Conservation (phyloP, 805 yeast species). For the Nakazawaea ernobii region DNA sequence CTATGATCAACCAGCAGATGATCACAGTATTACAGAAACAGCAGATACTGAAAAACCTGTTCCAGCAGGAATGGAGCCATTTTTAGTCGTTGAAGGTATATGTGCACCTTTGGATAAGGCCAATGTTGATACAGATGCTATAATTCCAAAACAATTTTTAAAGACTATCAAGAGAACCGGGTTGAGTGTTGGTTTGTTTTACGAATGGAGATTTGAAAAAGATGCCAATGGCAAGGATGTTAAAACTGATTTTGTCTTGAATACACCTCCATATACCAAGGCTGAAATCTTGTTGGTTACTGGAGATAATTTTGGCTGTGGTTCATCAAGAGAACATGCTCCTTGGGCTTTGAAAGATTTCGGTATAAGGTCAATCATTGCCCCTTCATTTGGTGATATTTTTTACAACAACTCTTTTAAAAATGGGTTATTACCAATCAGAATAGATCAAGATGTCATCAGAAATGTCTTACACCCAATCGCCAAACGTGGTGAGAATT, state of each 20-base stretch:
- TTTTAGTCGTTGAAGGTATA: constrained; percentile 69
- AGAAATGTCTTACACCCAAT: constrained; percentile 67
- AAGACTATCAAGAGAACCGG: constrained; percentile 98
- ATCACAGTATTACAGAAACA: constrained; percentile 32
- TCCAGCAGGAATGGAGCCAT: constrained; percentile 64
- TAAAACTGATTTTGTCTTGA: constrained; percentile 86
- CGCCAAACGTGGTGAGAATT: constrained; percentile 64
- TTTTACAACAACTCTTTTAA: constrained; percentile 96
- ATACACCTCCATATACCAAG: constrained; percentile 73
- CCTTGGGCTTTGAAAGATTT: constrained; percentile 99
- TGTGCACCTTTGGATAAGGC: constrained; percentile 95
- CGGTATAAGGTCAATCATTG: constrained; percentile 92
- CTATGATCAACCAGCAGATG: constrained; percentile 57
- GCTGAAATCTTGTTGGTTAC: constrained; percentile 85
- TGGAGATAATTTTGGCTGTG: constrained; percentile 98
- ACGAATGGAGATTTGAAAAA: constrained; percentile 77
- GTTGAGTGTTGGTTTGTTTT: constrained; percentile 79
- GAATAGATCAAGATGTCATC: constrained; percentile 78
- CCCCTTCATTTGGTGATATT: constrained; percentile 97
- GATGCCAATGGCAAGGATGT: constrained; percentile 65
- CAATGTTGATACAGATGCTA: constrained; percentile 97
- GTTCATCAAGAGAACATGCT: constrained; percentile 98
- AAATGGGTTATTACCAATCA: constrained; percentile 90
- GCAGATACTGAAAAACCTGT: constrained; percentile 26
- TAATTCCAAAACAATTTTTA: constrained; percentile 96